Base-by-base conservation (phyloP, 2,329 filamentous ascomycete genomes). In the Pseudogymnoascus sp. region DNA sequence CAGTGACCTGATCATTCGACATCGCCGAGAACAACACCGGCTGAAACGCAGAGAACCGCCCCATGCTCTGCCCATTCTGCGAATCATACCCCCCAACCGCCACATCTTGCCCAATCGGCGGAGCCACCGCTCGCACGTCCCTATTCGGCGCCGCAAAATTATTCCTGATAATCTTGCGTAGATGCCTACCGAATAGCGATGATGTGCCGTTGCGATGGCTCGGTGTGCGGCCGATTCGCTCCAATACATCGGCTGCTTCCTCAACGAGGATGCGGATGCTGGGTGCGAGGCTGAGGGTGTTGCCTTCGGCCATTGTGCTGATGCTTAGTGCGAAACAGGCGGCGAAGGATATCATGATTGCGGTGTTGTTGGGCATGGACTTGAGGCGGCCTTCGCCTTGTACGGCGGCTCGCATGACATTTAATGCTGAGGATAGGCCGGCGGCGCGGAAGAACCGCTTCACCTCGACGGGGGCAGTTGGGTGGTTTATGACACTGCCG, bases 301-400 rank as follows among this genome's bases (percentile, higher is more conserved):
- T 80, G 29, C 80, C 83, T 0, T 80, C 78, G 2, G 83, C 79
- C 58, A 84, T 82, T 0, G 83, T 80, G 66, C 84, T 86, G 4
- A 89, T 77, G 8, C 83, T 82, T n/a, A 89, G 73, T 0, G 86
- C 85, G 65, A 88, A 88, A 67, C 85, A 88, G 4, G 86, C 86
- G 0, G 88, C 87, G 66, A 90, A 90, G 1, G 87, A 88, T 10
- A 91, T 89, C 88, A 91, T 91, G 66, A 90, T 89, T 62, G 87
- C 83, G 0, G 88, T 90, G 67, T 91, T 91, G 72, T 91, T 91
- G 0, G 88, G 88, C 87, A 91, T 91, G 0, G 87, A 90, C 62
- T 85, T 85, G 0, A 91, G 78, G 64, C 87, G 82, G 0, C 80
- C 77, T 69, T 91, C 88, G 35, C 87, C 87, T 71, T 90, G 87